These are phyloP conservation scores for Trichodelitschia bisporula DNA, from an alignment of 495 filamentous ascomycete species.

Conservation along the genomic window DNA sequence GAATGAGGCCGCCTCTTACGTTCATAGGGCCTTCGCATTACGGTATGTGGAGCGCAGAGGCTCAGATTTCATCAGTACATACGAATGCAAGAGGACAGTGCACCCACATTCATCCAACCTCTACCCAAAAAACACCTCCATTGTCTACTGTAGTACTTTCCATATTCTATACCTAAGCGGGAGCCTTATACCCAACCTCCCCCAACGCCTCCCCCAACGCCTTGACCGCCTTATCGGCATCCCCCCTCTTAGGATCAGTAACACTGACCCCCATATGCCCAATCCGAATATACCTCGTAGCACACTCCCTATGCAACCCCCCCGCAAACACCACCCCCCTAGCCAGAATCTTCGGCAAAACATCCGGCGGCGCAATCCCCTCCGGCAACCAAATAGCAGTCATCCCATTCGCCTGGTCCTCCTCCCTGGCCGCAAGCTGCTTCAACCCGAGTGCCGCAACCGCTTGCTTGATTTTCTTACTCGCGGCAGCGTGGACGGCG, in stretches of 20 bases:
- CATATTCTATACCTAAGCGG: too few species aligned
- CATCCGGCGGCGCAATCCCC: constrained; percentile 46
- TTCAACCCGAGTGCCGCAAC: constrained; percentile 57
- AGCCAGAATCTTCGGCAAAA: constrained; percentile 68
- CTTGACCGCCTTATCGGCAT: constrained; percentile 61
- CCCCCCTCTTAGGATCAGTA: constrained; percentile 32
- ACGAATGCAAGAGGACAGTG: too few species aligned
- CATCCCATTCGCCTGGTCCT: constrained; percentile 91
- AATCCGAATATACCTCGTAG: constrained; percentile 45
- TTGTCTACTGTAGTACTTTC: too few species aligned
- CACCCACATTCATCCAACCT: too few species aligned
- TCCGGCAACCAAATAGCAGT: constrained; percentile 91
- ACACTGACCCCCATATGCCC: constrained; percentile 96
- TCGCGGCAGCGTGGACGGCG: constrained; percentile 46
- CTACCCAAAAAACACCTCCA: too few species aligned
- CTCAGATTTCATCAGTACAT: too few species aligned
- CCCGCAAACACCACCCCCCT: constrained; percentile 87
- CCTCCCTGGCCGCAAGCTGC: constrained; percentile 61
- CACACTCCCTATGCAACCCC: constrained; percentile 74
- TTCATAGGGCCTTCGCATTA: too few species aligned
- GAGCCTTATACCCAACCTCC: constrained; percentile 32
- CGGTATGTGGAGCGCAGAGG: too few species aligned
- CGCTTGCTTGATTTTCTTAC: constrained; percentile 60
- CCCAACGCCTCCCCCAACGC: constrained; percentile 47
- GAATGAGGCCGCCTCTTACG: too few species aligned